Base-by-base conservation (phyloP, 768 basidiomycete species). In the Russula lepida region DNA sequence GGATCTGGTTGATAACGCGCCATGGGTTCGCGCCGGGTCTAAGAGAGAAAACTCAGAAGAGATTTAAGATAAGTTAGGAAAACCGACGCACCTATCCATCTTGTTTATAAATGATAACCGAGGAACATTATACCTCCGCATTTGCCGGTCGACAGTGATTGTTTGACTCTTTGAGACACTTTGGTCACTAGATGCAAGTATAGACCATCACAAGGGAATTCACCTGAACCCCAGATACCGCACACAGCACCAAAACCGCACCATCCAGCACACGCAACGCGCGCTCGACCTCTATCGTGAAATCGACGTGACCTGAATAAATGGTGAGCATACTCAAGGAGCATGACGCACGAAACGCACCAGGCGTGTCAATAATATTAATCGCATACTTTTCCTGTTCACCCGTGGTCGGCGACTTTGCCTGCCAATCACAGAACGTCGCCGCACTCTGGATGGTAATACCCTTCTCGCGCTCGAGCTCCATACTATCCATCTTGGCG, bases 401-500 rank as follows among this genome's bases (percentile, higher is more conserved):
- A 51, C 79, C 79, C 21, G 82, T 82, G 3, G 75, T 73, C 3
- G 85, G 82, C 54, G 85, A 77, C 3, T 76, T 80, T 0, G 89
- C 81, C 58, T 88, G 81, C 97, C 97, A 99, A 71, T 98, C 95
- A 67, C 93, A 95, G 74, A 95, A 99, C 0, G 97, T 98, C 1
- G 97, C 97, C 4, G 97, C 97, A 69, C 91, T 94, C 74, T 99
- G 97, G 64, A 99, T 99, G 35, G 97, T 99, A 68, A 99, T 99
- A 41, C 97, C 97, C 76, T 99, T 98, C 74, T 98, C 97, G 50
- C 95, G 81, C 73, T 99, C 97, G 4, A 99, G 78, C 64, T 99
- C 97, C 97, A 99, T 99, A 67, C 88, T 92, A 74, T 99, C 97
- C 97, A 99, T 99, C 78, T 99, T 99, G 8, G 97, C 97, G 55